Conservation (phyloP, 768 basidiomycete genomes). For the Naganishia antarctica region DNA sequence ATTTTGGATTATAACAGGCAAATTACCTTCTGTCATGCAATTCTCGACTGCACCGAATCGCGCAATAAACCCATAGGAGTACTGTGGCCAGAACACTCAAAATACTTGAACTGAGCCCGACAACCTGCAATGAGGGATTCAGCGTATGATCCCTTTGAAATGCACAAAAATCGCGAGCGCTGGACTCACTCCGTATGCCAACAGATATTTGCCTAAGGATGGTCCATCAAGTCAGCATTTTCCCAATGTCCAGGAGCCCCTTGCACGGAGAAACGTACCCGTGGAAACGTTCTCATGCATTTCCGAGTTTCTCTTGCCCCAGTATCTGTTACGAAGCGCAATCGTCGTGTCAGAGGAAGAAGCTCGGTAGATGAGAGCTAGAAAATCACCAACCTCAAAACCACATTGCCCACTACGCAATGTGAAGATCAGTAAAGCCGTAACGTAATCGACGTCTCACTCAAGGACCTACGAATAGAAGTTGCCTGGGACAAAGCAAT, state of each 20-base stretch:
- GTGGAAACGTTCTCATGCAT: conserved; percentile 16
- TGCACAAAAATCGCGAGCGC: neutral
- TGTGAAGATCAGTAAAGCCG: conserved; percentile 36
- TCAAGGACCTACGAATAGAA: conserved; percentile 52
- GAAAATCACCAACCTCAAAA: neutral
- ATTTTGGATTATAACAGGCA: neutral
- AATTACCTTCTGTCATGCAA: conserved; percentile 69
- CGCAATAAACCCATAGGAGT: conserved; percentile 71
- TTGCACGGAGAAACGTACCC: neutral
- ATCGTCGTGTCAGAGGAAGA: neutral
- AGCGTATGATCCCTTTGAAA: too few relatives aligned
- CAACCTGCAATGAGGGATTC: conserved; percentile 44
- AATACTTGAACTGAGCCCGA: conserved; percentile 59
- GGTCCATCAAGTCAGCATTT: neutral
- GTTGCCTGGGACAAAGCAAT: conserved; percentile 59
- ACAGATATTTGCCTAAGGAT: conserved; percentile 4
- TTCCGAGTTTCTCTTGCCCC: conserved; percentile 24
- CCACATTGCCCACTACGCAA: conserved; percentile 21
- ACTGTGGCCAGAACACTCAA: conserved; percentile 59
- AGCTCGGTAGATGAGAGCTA: too few relatives aligned
- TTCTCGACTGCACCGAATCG: conserved; percentile 65
- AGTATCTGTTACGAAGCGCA: conserved; percentile 13
- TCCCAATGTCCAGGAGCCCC: too few relatives aligned
- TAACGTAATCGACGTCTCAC: conserved; percentile 50
- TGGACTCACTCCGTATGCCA: conserved; percentile 18